A percentile compares a stretch with the other conserved stretches of the same genome.
These are phyloP conservation scores for Elsinoe arachidis DNA, from an alignment of 2,329 filamentous ascomycete genomes.

Conservation along the genomic window DNA sequence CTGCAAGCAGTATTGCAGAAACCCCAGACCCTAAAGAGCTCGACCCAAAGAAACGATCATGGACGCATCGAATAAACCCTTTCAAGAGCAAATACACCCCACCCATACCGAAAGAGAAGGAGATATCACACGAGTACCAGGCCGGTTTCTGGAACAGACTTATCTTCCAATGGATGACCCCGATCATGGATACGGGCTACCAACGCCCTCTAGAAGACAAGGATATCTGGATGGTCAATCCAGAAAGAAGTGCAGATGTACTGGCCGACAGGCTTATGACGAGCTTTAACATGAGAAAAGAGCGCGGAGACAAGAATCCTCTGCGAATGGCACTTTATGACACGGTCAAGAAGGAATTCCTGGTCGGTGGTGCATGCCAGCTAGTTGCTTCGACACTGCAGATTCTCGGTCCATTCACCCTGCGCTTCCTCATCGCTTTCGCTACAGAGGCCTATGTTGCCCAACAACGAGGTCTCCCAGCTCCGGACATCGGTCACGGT, in stretches of 20 bases:
- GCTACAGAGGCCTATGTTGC: slow-evolving; percentile 71
- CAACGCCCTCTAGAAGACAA: slow-evolving; percentile 71
- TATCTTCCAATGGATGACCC: slow-evolving; percentile 84
- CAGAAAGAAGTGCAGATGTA: slow-evolving; percentile 61
- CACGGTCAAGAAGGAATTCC: slow-evolving; percentile 76
- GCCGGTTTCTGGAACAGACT: slow-evolving; percentile 67
- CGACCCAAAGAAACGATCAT: slow-evolving; percentile 43
- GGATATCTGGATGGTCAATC: slow-evolving; percentile 86
- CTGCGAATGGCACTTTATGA: slow-evolving; percentile 77
- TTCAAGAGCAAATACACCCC: slow-evolving; percentile 43
- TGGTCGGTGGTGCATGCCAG: slow-evolving; percentile 71
- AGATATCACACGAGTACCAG: slow-evolving; percentile 57
- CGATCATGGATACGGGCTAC: slow-evolving; percentile 81
- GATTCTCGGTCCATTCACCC: slow-evolving; percentile 73
- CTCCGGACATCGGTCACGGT: slow-evolving; percentile 64
- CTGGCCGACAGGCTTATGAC: slow-evolving; percentile 58
- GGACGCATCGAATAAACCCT: slow-evolving; percentile 50
- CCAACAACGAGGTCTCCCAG: slow-evolving; percentile 40
- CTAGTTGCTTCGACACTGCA: slow-evolving; percentile 62
- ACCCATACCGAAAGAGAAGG: slow-evolving; percentile 47
- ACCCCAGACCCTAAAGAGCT: slow-evolving; percentile 18
- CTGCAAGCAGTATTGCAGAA: slow-evolving; percentile 25
- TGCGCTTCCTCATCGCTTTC: slow-evolving; percentile 81
- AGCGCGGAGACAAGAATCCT: slow-evolving; percentile 59
- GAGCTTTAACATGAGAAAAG: slow-evolving; percentile 60